Evolutionary conservation across 306 rosid species (phyloP).

Genomic region (Carpinus viminea): DNA sequence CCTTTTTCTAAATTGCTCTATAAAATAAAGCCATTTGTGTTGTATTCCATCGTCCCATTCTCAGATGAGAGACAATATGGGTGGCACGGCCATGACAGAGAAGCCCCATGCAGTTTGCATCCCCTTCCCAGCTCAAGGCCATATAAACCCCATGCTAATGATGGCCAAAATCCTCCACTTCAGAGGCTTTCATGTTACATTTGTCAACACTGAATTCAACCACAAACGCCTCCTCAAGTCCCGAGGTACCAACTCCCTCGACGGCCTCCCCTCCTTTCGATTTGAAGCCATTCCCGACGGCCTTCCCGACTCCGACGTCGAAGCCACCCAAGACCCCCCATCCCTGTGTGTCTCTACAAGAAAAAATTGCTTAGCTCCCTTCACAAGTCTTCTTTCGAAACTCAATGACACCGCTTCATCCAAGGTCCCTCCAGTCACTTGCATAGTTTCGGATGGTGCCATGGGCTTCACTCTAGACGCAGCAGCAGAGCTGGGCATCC

Average conservation of each 20-base stretch:
- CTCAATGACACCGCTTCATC: slow-evolving; percentile 25
- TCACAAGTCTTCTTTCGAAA: slow-evolving; percentile 36
- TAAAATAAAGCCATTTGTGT: no score
- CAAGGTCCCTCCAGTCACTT: slow-evolving; percentile 41
- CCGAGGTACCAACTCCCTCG: slow-evolving; percentile 24
- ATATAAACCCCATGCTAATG: slow-evolving; percentile 44
- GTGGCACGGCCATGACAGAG: background rate
- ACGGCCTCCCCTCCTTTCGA: slow-evolving; percentile 32
- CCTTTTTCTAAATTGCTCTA: no score
- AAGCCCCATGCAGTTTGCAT: slow-evolving; percentile 43
- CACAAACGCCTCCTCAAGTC: slow-evolving; percentile 44
- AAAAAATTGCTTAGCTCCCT: slow-evolving; percentile 37
- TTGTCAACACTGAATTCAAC: slow-evolving; percentile 36
- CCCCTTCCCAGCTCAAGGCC: slow-evolving; percentile 50
- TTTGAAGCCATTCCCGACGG: slow-evolving; percentile 53
- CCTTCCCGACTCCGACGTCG: slow-evolving; percentile 45
- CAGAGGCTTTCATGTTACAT: slow-evolving; percentile 43
- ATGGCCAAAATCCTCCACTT: slow-evolving; percentile 41
- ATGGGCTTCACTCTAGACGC: slow-evolving; percentile 50
- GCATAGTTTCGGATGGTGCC: slow-evolving; percentile 44
- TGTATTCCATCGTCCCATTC: background rate
- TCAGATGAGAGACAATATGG: slow-evolving; percentile 9
- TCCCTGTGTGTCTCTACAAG: slow-evolving; percentile 36
- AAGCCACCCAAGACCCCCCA: slow-evolving; percentile 46
- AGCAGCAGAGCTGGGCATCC: slow-evolving; percentile 42